phyloP scores from a whole-genome alignment of 2,329 filamentous ascomycete species.

The Penicillium capsulatum region DNA sequence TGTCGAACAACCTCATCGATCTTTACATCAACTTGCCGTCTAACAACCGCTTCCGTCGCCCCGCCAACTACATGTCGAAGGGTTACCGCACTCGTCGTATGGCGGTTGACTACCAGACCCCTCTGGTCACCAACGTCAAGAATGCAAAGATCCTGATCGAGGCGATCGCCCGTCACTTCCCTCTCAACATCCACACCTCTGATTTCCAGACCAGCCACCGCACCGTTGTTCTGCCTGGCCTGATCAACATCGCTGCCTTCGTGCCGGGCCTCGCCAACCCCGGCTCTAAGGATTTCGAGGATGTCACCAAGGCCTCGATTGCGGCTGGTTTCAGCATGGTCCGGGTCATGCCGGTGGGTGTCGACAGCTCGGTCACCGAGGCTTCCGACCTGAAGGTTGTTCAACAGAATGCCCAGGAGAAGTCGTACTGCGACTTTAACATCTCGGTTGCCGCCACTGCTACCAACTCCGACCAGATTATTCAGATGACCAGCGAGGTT shows the following conservation, averaged over 20 bases:
- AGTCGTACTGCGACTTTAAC: constrained; percentile 73
- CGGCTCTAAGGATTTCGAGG: constrained; percentile 63
- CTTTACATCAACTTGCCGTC: constrained; percentile 99
- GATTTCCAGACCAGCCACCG: constrained; percentile 91
- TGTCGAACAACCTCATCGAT: constrained; percentile 97
- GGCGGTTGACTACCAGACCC: constrained; percentile 97
- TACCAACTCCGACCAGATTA: constrained; percentile 69
- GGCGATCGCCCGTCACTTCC: constrained; percentile 83
- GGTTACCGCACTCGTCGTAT: constrained; percentile 95
- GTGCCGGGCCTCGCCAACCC: constrained; percentile 66
- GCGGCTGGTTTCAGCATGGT: constrained; percentile 76
- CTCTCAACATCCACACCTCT: constrained; percentile 73
- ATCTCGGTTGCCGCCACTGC: constrained; percentile 72
- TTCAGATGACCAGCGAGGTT: constrained; percentile 66
- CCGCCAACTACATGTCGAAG: constrained; percentile 97
- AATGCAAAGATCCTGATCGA: constrained; percentile 97
- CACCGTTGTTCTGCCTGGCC: constrained; percentile 66
- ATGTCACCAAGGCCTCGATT: constrained; percentile 68
- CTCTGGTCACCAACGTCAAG: constrained; percentile 97
- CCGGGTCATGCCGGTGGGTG: constrained; percentile 69
- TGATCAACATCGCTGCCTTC: constrained; percentile 77
- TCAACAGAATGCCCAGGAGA: constrained; percentile 64
- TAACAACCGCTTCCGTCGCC: constrained; percentile 92
- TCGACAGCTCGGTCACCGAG: constrained; percentile 69
- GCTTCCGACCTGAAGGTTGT: constrained; percentile 66